These are phyloP conservation scores for Pestalotiopsis sp. DNA, from an alignment of 2,329 filamentous ascomycete genomes.

Conservation along the genomic window DNA sequence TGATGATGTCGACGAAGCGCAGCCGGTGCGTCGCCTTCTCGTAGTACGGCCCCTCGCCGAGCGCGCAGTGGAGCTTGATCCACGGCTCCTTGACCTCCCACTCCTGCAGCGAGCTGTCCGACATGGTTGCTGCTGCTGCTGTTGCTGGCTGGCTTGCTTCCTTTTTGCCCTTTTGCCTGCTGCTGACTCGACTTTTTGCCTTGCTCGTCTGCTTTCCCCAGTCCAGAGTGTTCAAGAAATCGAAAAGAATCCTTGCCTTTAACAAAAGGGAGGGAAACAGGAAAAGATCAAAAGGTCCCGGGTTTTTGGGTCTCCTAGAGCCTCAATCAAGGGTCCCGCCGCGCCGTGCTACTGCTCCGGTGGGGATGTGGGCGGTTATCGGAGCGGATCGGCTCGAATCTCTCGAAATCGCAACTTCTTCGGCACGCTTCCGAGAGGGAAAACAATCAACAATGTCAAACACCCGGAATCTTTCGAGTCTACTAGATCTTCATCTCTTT, in stretches of 20 bases:
- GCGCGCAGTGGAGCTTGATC: constrained; percentile 62
- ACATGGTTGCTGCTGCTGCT: constrained; percentile 26
- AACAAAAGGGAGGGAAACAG: background rate
- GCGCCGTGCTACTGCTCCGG: background rate
- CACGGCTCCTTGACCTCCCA: constrained; percentile 55
- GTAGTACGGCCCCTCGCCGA: constrained; percentile 76
- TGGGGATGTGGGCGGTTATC: constrained; percentile 7
- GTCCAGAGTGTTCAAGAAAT: background rate
- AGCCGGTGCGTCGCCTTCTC: constrained; percentile 64
- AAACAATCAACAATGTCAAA: background rate
- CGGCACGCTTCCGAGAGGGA: constrained; percentile 6
- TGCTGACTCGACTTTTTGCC: background rate
- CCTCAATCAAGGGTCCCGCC: background rate
- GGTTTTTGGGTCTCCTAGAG: background rate
- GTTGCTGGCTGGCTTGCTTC: constrained; percentile 34
- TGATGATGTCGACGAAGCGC: constrained; percentile 82
- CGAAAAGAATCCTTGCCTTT: background rate
- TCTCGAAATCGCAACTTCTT: background rate
- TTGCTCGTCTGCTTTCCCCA: constrained; percentile 8
- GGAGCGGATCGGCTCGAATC: constrained; percentile 10
- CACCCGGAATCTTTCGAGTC: background rate
- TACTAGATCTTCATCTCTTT: too few relatives aligned
- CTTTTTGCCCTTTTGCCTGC: constrained; percentile 41
- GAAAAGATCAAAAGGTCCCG: background rate
- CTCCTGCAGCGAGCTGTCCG: constrained; percentile 34